Percentiles rank a stretch among this genome's conserved stretches.
These are phyloP conservation scores for Fusarium zealandicum DNA, from an alignment of 2,329 filamentous ascomycete genomes.

Conservation along the genomic window DNA sequence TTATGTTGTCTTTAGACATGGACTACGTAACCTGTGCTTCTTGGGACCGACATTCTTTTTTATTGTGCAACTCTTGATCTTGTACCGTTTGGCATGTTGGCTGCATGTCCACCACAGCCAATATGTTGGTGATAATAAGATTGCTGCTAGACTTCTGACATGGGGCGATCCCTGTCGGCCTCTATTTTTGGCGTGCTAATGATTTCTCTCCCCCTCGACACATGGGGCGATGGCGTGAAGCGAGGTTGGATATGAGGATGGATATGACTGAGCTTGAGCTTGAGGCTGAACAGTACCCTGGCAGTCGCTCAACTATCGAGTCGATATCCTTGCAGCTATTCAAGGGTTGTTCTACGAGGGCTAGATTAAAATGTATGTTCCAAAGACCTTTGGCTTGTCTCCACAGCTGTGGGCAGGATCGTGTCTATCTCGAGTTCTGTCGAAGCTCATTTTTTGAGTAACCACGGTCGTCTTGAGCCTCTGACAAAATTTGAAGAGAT, in stretches of 20 bases:
- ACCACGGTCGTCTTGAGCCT: not conserved
- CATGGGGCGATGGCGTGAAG: not conserved
- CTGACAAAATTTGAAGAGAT: not conserved
- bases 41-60: too few species aligned
- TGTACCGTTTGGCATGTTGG: too few species aligned
- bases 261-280: too few species aligned
- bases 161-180: slow-evolving; percentile 7
- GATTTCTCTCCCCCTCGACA: not conserved
- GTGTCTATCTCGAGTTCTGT: not conserved
- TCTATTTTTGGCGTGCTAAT: slow-evolving; percentile 3
- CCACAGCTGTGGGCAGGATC: not conserved
- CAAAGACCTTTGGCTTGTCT: not conserved
- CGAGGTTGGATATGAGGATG: too few species aligned
- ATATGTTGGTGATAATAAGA: not conserved
- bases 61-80: too few species aligned
- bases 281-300: too few species aligned
- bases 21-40: not conserved
- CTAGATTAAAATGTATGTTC: not conserved
- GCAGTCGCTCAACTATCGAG: not conserved
- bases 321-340: not conserved
- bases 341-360: too few species aligned
- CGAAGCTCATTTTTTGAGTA: not conserved
- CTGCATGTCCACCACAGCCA: not conserved
- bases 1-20: too few species aligned
- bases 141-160: slow-evolving; percentile 18